phyloP scores from a whole-genome alignment of 1,284 basidiomycete species.

The Puccinia triticina region DNA sequence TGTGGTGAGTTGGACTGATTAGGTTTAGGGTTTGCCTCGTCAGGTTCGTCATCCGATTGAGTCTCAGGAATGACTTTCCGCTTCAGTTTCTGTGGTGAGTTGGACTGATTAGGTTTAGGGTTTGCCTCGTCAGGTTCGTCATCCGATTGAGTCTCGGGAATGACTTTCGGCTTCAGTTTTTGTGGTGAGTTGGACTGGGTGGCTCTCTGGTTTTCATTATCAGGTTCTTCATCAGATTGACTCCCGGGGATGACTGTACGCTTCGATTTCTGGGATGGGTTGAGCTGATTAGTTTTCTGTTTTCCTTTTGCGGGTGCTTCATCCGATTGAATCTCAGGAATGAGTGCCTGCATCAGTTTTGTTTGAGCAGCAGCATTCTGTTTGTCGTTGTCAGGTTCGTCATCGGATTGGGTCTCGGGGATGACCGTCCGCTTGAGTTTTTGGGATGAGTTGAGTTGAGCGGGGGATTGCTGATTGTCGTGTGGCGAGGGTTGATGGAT shows the following conservation, averaged over 20 bases:
- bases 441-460: slow-evolving; percentile 3
- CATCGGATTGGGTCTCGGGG: slow-evolving; percentile 19
- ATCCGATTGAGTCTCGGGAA: slow-evolving; percentile 24
- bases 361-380: no score
- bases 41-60: background rate
- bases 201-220: no score
- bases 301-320: no score
- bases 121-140: background rate
- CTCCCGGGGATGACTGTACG: background rate
- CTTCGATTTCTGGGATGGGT: background rate
- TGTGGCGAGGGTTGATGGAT: background rate
- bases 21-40: no score
- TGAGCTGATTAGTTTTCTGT: no score
- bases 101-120: no score
- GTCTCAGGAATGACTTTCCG: slow-evolving; percentile 3
- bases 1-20: background rate
- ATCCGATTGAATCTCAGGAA: no score
- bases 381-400: background rate
- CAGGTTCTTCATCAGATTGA: background rate
- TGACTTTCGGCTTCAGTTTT: background rate
- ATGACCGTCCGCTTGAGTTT: background rate
- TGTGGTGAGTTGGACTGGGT: background rate
- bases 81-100: background rate
- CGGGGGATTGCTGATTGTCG: background rate
- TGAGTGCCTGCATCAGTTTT: no score